Percentiles rank a stretch among this genome's conserved stretches.
Conservation (phyloP, 2,329 filamentous ascomycete species). For the Aspergillus clavatus region DNA sequence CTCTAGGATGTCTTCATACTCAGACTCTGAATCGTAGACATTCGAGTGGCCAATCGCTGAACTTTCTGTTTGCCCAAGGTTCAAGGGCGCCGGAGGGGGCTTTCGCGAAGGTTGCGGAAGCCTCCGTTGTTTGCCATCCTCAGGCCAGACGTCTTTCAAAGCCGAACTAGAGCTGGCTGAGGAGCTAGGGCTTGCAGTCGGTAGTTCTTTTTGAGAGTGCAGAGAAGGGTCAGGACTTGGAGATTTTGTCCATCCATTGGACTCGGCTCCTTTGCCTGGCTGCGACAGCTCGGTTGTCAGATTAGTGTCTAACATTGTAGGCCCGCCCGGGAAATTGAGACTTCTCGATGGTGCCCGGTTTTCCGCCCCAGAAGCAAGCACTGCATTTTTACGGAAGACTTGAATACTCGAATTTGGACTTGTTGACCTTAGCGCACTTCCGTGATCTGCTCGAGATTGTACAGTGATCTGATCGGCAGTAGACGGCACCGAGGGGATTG, state of each 20-base stretch:
- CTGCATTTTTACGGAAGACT: slow-evolving; percentile 6
- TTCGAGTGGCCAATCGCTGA: slow-evolving; percentile 42
- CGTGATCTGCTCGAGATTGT: slow-evolving; percentile 13
- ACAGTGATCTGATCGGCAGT: slow-evolving; percentile 9
- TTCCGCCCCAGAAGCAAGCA: not conserved
- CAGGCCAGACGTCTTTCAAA: slow-evolving; percentile 12
- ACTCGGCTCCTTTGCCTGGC: not conserved
- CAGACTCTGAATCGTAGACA: slow-evolving; percentile 67
- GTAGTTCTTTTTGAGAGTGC: slow-evolving; percentile 13
- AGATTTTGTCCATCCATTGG: not conserved
- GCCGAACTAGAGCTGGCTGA: slow-evolving; percentile 19
- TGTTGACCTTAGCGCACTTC: not conserved
- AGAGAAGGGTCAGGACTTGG: slow-evolving; percentile 9
- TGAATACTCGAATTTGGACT: not conserved
- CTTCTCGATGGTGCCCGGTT: not conserved
- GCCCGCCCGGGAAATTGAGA: not conserved
- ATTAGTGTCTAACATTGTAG: not conserved
- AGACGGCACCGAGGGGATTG: slow-evolving; percentile 38
- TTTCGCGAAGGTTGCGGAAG: slow-evolving; percentile 65
- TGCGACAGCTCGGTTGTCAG: not conserved
- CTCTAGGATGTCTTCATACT: slow-evolving; percentile 74
- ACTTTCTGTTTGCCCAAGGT: slow-evolving; percentile 53
- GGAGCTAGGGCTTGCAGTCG: slow-evolving; percentile 15
- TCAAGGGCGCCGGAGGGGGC: slow-evolving; percentile 76
- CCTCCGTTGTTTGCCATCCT: slow-evolving; percentile 15